These are phyloP conservation scores for Ogataea saltuana DNA, from an alignment of 805 yeast genomes.

Conservation along the genomic window DNA sequence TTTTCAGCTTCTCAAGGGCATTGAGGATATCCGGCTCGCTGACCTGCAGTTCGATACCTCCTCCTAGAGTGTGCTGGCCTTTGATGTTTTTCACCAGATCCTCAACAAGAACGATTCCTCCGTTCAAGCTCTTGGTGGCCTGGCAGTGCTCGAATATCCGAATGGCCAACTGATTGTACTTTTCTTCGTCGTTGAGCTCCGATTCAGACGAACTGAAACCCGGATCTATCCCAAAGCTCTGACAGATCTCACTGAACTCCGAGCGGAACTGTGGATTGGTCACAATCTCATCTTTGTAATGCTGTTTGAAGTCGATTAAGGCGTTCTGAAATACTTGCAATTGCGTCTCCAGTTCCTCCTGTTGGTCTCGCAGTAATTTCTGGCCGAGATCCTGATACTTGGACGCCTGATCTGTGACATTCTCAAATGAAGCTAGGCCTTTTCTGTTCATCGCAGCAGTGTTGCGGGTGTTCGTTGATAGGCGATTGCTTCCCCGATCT, in stretches of 20 bases:
- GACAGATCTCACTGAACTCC: slow-evolving; percentile 75
- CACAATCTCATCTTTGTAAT: slow-evolving; percentile 67
- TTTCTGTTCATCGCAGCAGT: slow-evolving; percentile 28
- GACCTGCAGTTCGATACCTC: slow-evolving; percentile 33
- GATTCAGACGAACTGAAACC: slow-evolving; percentile 41
- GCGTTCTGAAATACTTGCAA: slow-evolving; percentile 76
- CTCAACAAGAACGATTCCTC: slow-evolving; percentile 72
- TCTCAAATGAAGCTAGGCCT: slow-evolving; percentile 36
- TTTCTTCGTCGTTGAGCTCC: slow-evolving; percentile 46
- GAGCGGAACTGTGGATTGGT: slow-evolving; percentile 63
- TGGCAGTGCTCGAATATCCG: slow-evolving; percentile 76
- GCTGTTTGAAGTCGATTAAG: slow-evolving; percentile 69
- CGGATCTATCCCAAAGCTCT: slow-evolving; percentile 83
- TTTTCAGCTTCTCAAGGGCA: slow-evolving; percentile 52
- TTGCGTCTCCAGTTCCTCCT: slow-evolving; percentile 66
- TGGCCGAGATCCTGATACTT: slow-evolving; percentile 54
- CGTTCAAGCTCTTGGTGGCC: slow-evolving; percentile 68
- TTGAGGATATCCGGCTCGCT: slow-evolving; percentile 54
- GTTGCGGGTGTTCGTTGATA: slow-evolving; percentile 1
- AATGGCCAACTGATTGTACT: slow-evolving; percentile 66
- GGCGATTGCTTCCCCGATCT: no score
- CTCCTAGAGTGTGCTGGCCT: slow-evolving; percentile 15
- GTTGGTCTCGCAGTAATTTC: slow-evolving; percentile 51
- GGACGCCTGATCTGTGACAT: slow-evolving; percentile 25
- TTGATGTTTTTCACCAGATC: slow-evolving; percentile 44